These are phyloP conservation scores for Gossypium stocksii DNA, from an alignment of 345 rosid species.

Conservation along the genomic window DNA sequence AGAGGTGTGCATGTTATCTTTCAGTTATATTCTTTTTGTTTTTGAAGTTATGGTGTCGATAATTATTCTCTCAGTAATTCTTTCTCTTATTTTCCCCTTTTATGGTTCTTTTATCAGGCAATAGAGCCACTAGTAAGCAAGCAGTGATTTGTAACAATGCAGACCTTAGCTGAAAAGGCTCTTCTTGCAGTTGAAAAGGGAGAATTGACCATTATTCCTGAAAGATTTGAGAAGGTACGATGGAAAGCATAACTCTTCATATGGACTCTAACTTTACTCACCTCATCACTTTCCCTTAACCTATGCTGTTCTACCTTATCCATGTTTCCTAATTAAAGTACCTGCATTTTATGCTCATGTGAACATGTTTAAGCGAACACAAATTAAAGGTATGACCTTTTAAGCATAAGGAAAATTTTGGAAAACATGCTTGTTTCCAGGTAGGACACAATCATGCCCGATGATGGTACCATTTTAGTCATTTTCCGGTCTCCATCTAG, in stretches of 20 bases:
- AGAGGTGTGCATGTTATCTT: conserved; percentile 55
- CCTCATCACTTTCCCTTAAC: background rate
- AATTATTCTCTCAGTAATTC: conserved; percentile 13
- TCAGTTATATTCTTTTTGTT: conserved; percentile 13
- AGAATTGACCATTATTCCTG: conserved; percentile 72
- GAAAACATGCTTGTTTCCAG: background rate
- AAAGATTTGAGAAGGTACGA: conserved; percentile 92
- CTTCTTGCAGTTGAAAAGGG: conserved; percentile 82
- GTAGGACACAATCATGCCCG: background rate
- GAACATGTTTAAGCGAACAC: background rate
- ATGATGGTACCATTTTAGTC: background rate
- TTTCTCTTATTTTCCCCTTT: conserved; percentile 12
- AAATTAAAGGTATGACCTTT: background rate
- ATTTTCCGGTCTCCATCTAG: background rate
- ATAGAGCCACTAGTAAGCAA: conserved; percentile 93
- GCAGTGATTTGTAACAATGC: conserved; percentile 98
- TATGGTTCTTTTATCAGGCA: conserved; percentile 37
- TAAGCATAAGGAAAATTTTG: background rate
- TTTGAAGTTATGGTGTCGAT: conserved; percentile 10
- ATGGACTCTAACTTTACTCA: background rate
- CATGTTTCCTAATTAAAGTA: background rate
- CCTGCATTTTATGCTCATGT: background rate
- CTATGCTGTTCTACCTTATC: background rate
- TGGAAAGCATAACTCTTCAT: background rate
- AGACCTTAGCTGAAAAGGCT: conserved; percentile 91